Conservation (phyloP, 148 eudicot species). For the Chenopodium suecicum region DNA sequence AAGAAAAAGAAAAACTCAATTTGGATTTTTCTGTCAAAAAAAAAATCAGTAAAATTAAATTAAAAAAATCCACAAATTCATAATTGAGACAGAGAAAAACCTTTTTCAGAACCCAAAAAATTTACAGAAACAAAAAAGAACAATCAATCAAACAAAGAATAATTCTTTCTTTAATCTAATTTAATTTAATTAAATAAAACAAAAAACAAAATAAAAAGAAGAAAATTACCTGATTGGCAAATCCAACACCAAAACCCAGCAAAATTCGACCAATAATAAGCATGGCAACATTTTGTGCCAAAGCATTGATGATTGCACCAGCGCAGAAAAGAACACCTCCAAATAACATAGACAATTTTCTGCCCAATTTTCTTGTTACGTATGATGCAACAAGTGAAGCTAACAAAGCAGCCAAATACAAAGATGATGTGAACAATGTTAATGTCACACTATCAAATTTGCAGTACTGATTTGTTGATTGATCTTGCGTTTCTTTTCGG, state of each 20-base stretch:
- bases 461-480: conserved; percentile 58
- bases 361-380: conserved; percentile 59
- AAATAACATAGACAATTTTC: conserved; percentile 67
- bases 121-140: not conserved
- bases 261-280: conserved; percentile 74
- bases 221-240: conserved; percentile 66
- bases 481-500: conserved; percentile 36
- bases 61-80: not conserved
- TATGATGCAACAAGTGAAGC: conserved; percentile 72
- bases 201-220: not conserved
- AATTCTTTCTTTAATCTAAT: not conserved
- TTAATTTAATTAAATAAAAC: not conserved
- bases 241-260: conserved; percentile 76
- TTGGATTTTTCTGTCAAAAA: not conserved
- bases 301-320: conserved; percentile 63
- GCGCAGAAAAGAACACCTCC: conserved; percentile 64
- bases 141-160: not conserved
- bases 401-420: conserved; percentile 66
- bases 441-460: conserved; percentile 65
- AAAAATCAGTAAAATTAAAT: not conserved
- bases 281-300: conserved; percentile 59
- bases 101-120: not conserved
- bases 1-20: not conserved
- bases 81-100: not conserved
- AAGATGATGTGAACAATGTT: conserved; percentile 73